A percentile compares a stretch with the other conserved stretches of the same genome.
These are phyloP conservation scores for Dissophora globulifera DNA, from an alignment of 192 early-diverging fungal genomes.

Conservation along the genomic window DNA sequence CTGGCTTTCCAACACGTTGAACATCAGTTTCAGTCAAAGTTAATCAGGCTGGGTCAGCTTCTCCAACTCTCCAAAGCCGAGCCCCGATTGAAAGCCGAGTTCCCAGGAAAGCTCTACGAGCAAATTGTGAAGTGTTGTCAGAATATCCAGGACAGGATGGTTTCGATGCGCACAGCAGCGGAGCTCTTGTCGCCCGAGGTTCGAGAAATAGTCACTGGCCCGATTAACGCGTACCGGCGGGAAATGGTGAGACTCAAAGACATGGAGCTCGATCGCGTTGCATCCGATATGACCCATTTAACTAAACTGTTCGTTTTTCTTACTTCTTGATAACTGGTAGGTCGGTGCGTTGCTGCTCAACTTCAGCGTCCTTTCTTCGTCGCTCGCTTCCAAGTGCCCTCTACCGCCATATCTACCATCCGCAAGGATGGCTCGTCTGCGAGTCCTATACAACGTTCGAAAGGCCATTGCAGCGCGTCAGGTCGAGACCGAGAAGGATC, in stretches of 20 bases:
- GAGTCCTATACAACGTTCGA: slow-evolving; percentile 52
- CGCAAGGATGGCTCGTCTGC: slow-evolving; percentile 52
- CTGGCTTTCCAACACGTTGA: slow-evolving; percentile 50
- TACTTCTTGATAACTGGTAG: no score
- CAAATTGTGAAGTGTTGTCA: slow-evolving; percentile 73
- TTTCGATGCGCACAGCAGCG: slow-evolving; percentile 67
- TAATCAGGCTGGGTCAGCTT: slow-evolving; percentile 55
- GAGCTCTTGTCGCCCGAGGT: slow-evolving; percentile 54
- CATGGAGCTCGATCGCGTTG: no score
- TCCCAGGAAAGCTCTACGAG: slow-evolving; percentile 71
- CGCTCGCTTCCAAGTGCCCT: slow-evolving; percentile 76
- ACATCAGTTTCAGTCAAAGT: slow-evolving; percentile 40
- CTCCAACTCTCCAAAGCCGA: slow-evolving; percentile 73
- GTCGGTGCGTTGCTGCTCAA: slow-evolving; percentile 72
- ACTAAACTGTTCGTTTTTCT: no score
- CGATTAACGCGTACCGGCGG: slow-evolving; percentile 54
- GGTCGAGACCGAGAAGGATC: slow-evolving; percentile 34
- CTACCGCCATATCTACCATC: slow-evolving; percentile 79
- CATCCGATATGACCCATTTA: no score
- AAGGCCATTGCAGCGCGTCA: slow-evolving; percentile 40
- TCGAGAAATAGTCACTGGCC: slow-evolving; percentile 46
- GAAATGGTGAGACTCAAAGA: slow-evolving; percentile 70
- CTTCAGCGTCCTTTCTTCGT: slow-evolving; percentile 77
- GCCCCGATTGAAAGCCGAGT: slow-evolving; percentile 78
- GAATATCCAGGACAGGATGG: slow-evolving; percentile 75